Evolutionary conservation across 179 eudicot species (phyloP), one percentile per base, ranked within the genome.

Genomic region (Patellifolia procumbens): DNA sequence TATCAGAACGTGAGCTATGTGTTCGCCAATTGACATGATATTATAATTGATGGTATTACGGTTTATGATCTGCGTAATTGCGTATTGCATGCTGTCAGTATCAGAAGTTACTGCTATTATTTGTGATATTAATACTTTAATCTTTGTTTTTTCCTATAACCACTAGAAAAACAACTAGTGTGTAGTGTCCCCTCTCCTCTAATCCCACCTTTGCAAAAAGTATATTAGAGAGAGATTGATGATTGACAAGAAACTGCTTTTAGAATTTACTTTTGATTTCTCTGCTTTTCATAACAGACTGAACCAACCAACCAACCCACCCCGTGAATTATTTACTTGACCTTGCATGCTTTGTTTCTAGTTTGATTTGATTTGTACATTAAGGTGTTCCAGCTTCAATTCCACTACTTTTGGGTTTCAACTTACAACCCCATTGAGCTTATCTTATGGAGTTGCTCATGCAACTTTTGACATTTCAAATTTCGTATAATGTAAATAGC

Each of bases 201-300:
- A 7, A 3, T 60, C 48, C 37, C 19, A 29, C n/a, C 72, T 42
- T 58, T 63, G 68, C 28, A 20, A 52, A 72, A 78, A 51, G 71
- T 61, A 43, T 8, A 10, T 35, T 56, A 24, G 19, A 39, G 20
- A 19, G 66, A 58, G 32, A 31, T 22, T 46, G 39, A 79, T 80
- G 76, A 80, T 80, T 80, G 83, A 65, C 74, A 80, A 71, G 60
- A 55, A 56, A 1, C 60, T 79, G 65, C 82, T 79, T 79, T 79
- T 43, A 31, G 74, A 76, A 55, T 55, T 65, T 42, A n/a, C 74
- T 76, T 76, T 60, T 68, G 62, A 56, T 58, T 74, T 74, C 65
- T 62, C 79, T 74, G 61, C 79, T 79, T 79, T 79, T 79, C 70
- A 79, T 1, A 73, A 74, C 11, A 74, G 12, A 59, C 22, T n/a